phyloP scores from a whole-genome alignment of 2,329 filamentous ascomycete species.

The Trichoderma pleuroti region DNA sequence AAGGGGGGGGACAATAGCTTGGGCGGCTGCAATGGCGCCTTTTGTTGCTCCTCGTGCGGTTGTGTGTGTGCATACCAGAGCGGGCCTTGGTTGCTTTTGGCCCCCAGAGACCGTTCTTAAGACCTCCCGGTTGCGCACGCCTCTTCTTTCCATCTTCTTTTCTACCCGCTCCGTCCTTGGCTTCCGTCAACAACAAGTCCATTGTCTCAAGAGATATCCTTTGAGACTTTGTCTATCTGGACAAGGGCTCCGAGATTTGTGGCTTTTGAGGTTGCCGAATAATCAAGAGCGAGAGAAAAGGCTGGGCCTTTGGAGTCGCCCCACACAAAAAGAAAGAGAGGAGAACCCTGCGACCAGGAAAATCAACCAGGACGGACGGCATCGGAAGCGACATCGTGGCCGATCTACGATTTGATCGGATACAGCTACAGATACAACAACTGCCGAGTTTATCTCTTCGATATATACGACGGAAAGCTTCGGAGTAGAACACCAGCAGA shows the following conservation, averaged over 20 bases:
- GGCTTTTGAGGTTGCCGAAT: not conserved
- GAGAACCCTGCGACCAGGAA: not conserved
- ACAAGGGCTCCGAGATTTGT: not conserved
- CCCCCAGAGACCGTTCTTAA: constrained; percentile 15
- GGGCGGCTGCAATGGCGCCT: constrained; percentile 25
- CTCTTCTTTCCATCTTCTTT: not conserved
- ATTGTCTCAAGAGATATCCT: not conserved
- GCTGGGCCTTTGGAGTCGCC: not conserved
- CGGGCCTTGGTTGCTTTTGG: constrained; percentile 5
- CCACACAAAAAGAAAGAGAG: not conserved
- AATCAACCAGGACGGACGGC: not conserved
- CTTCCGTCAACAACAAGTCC: not conserved
- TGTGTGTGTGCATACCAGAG: constrained; percentile 4
- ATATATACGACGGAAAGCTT: not conserved
- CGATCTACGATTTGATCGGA: not conserved
- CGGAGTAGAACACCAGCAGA: no score
- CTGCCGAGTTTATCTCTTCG: not conserved
- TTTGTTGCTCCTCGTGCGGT: not conserved
- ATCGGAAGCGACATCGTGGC: not conserved
- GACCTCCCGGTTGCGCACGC: constrained; percentile 5
- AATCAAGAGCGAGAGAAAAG: not conserved
- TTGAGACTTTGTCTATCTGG: not conserved
- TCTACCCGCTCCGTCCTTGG: not conserved
- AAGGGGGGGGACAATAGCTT: constrained; percentile 13
- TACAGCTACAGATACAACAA: not conserved